A percentile compares a stretch with the other conserved stretches of the same genome.
phyloP scores from a whole-genome alignment of 306 rosid genomes.

The Carpinus viminea region DNA sequence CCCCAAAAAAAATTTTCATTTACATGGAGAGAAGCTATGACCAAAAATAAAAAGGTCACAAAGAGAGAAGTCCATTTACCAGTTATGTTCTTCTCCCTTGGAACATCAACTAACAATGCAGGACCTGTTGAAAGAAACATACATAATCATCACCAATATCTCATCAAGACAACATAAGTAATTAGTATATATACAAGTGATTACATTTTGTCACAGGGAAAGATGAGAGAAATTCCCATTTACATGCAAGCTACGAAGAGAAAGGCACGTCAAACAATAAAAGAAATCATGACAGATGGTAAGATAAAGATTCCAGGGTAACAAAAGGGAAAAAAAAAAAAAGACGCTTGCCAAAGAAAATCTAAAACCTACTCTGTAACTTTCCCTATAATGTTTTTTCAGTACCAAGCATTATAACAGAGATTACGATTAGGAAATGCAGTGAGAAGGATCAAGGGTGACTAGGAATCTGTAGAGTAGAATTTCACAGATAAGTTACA shows the following conservation, averaged over 20 bases:
- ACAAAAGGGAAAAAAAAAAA: neutral
- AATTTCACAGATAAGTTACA: neutral
- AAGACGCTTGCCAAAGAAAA: too few relatives aligned
- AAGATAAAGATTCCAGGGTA: neutral
- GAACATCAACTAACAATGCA: conserved; percentile 78
- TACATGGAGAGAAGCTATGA: neutral
- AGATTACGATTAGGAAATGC: neutral
- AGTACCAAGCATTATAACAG: neutral
- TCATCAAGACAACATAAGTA: neutral
- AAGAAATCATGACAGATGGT: neutral
- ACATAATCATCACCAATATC: conserved; percentile 18
- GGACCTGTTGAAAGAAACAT: conserved; percentile 52
- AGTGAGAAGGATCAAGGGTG: neutral
- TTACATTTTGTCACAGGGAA: neutral
- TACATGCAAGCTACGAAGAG: neutral
- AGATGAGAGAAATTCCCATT: neutral
- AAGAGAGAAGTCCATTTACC: conserved; percentile 45
- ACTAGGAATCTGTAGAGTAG: neutral
- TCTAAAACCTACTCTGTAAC: neutral
- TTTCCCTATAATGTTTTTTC: neutral
- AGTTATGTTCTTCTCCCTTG: conserved; percentile 76
- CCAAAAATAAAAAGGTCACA: too few relatives aligned
- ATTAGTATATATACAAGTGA: neutral
- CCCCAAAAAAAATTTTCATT: neutral
- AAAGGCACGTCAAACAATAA: neutral